These are phyloP conservation scores for Microbotryomycetes sp. DNA, from an alignment of 1,284 basidiomycete genomes.

Conservation along the genomic window DNA sequence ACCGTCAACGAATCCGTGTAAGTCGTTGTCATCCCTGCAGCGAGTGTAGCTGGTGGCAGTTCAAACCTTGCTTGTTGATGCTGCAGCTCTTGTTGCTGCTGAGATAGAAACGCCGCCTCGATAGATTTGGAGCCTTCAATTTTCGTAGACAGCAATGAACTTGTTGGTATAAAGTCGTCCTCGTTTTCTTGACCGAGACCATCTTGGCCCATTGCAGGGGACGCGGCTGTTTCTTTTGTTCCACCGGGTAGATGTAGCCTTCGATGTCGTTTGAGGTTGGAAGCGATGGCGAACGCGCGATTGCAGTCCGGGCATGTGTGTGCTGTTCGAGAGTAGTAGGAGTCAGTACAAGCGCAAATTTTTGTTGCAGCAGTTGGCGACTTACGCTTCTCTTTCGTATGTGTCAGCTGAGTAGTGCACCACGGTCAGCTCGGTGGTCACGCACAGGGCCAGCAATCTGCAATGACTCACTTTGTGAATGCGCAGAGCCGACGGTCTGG, in stretches of 20 bases:
- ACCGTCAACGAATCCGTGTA: too few relatives aligned
- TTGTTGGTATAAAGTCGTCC: too few relatives aligned
- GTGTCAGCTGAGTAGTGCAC: constrained; percentile 5
- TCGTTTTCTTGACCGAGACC: too few relatives aligned
- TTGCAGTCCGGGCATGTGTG: constrained; percentile 10
- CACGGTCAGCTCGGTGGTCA: neutral
- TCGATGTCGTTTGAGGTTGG: constrained; percentile 14
- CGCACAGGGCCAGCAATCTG: neutral
- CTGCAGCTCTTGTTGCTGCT: too few relatives aligned
- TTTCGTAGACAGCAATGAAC: too few relatives aligned
- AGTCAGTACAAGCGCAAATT: neutral
- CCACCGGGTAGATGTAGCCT: constrained; percentile 2
- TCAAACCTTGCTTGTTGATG: neutral
- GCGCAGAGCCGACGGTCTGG: constrained; percentile 13
- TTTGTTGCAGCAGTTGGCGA: neutral
- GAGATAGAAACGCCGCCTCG: too few relatives aligned
- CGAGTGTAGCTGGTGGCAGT: neutral
- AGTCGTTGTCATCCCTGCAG: neutral
- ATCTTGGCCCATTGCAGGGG: too few relatives aligned
- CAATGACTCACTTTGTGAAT: constrained; percentile 12
- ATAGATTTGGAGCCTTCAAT: too few relatives aligned
- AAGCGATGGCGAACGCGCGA: constrained; percentile 11
- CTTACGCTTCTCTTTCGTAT: constrained; percentile 17
- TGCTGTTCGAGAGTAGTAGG: neutral
- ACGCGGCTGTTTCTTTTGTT: neutral